These are phyloP conservation scores for Copromyces sp. DNA, from an alignment of 495 filamentous ascomycete species.

Conservation along the genomic window DNA sequence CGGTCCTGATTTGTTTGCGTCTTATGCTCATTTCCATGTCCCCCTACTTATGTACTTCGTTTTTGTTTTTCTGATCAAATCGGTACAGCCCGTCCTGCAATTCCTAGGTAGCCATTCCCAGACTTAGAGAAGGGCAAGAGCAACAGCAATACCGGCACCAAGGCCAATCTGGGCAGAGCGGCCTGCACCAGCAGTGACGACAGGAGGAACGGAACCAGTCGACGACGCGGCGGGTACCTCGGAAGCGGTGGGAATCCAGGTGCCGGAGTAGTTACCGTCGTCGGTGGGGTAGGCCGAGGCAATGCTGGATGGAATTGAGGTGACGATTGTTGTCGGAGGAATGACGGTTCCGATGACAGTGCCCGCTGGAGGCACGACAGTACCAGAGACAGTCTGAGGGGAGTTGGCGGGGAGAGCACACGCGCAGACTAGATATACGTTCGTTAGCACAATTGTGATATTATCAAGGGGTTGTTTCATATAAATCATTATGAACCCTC, in stretches of 20 bases:
- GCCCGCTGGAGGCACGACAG: neutral
- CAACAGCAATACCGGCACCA: neutral
- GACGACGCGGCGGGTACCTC: neutral
- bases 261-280: neutral
- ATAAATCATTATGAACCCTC: neutral
- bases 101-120: neutral
- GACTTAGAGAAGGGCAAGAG: neutral
- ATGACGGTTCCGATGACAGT: neutral
- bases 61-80: neutral
- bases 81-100: neutral
- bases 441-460: conserved; percentile 8
- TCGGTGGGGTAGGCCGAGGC: neutral
- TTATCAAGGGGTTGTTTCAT: neutral
- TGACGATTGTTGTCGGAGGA: neutral
- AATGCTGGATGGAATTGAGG: neutral
- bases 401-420: neutral
- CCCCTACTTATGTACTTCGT: neutral
- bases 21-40: neutral
- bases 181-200: neutral
- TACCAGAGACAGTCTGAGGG: neutral
- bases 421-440: neutral
- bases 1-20: neutral
- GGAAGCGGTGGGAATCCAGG: neutral
- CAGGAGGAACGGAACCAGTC: neutral
- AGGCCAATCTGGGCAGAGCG: neutral